These are phyloP conservation scores for Shiraia bambusicola DNA, from an alignment of 2,329 filamentous ascomycete species.

Conservation along the genomic window DNA sequence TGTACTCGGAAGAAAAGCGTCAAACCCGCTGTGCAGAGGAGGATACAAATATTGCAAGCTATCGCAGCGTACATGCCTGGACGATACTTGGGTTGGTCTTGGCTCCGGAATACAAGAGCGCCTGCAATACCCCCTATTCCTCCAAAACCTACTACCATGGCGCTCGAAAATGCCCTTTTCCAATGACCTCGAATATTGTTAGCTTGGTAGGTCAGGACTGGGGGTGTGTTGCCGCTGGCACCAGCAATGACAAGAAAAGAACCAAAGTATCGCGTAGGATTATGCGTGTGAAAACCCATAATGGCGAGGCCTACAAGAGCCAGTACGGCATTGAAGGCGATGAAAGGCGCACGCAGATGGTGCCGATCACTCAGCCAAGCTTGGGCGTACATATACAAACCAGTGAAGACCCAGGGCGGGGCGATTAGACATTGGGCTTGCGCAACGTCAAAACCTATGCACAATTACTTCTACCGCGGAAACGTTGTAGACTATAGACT, in stretches of 20 bases:
- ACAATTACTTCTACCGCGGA: no score
- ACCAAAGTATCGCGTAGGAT: conserved; percentile 64
- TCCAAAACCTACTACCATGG: conserved; percentile 61
- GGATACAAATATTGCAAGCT: no score
- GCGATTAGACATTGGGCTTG: no score
- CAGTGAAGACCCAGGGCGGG: no score
- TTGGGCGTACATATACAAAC: no score
- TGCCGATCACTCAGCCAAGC: conserved; percentile 64
- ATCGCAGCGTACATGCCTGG: no score
- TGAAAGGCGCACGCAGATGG: conserved; percentile 62
- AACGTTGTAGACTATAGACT: conserved; percentile 49
- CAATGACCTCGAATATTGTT: conserved; percentile 58
- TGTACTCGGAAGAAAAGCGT: no score
- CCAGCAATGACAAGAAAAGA: conserved; percentile 67
- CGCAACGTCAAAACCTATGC: no score
- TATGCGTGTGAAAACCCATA: conserved; percentile 62
- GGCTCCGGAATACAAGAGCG: conserved; percentile 63
- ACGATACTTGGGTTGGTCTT: conserved; percentile 65
- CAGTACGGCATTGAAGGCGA: conserved; percentile 64
- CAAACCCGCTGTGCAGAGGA: no score
- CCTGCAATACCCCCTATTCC: conserved; percentile 66
- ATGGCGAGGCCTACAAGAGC: conserved; percentile 66
- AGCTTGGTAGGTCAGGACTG: conserved; percentile 57
- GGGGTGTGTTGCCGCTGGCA: conserved; percentile 70
- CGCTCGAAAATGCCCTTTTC: conserved; percentile 64